Conservation (phyloP, 306 rosid genomes). For the Delonix regia region DNA sequence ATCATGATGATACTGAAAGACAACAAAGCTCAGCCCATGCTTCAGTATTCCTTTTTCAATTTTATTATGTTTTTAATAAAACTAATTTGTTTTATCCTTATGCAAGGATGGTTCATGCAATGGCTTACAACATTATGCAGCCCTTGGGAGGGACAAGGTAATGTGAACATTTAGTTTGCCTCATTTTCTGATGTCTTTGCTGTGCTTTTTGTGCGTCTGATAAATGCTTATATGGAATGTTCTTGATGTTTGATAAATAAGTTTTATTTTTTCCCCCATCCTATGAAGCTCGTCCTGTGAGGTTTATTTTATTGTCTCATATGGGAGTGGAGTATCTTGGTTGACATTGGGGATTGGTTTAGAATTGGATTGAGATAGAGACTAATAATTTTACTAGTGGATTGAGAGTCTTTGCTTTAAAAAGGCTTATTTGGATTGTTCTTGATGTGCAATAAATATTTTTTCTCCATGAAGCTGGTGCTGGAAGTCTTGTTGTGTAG, state of each 20-base stretch:
- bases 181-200: not conserved
- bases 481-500: not conserved
- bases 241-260: not conserved
- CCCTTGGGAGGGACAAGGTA: constrained; percentile 99
- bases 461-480: not conserved
- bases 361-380: not conserved
- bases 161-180: not conserved
- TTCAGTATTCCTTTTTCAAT: constrained; percentile 25
- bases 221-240: not conserved
- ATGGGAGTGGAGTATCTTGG: constrained; percentile 3
- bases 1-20: constrained; percentile 32
- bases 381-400: too few relatives aligned
- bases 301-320: not conserved
- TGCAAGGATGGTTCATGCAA: constrained; percentile 99
- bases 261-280: not conserved
- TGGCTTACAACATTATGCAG: constrained; percentile 99
- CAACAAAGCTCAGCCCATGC: constrained; percentile 9
- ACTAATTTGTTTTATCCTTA: constrained; percentile 21
- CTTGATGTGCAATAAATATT: not conserved
- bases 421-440: not conserved
- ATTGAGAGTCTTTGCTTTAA: not conserved
- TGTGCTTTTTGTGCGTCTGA: constrained; percentile 14
- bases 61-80: constrained; percentile 12
- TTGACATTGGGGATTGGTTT: not conserved
- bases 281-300: constrained; percentile 4